Evolutionary conservation across 2,329 filamentous ascomycete species (phyloP).

Genomic region (Aspergillus sp.): DNA sequence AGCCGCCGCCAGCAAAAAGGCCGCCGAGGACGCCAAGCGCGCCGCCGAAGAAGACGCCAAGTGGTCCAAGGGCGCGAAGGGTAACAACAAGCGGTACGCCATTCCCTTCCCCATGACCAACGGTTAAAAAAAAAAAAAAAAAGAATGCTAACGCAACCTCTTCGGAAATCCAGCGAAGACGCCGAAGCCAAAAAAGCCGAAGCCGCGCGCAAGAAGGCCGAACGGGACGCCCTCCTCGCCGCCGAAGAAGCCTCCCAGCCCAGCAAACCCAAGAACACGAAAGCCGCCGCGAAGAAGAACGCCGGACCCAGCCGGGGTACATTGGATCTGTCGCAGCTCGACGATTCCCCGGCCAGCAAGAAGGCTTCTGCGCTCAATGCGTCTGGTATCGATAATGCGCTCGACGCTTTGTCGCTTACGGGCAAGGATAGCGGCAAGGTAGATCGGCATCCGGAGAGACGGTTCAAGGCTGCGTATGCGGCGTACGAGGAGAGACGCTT

Average conservation of each 20-base stretch:
- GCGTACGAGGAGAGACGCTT: constrained; percentile 80
- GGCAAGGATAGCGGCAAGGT: constrained; percentile 65
- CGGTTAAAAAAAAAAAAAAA: too few relatives aligned
- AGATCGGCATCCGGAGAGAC: constrained; percentile 83
- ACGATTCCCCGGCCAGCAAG: constrained; percentile 56
- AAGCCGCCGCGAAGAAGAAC: constrained; percentile 54
- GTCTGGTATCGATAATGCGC: constrained; percentile 86
- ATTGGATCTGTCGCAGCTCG: constrained; percentile 74
- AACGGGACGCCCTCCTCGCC: constrained; percentile 77
- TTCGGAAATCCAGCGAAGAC: constrained; percentile 63
- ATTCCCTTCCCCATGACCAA: background rate
- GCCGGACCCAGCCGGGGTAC: constrained; percentile 13
- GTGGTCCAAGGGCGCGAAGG: constrained; percentile 87
- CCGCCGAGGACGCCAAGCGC: constrained; percentile 66
- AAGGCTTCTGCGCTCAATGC: constrained; percentile 68
- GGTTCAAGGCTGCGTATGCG: constrained; percentile 83
- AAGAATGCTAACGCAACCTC: too few relatives aligned
- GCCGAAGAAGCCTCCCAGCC: constrained; percentile 76
- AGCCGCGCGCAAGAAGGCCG: constrained; percentile 83
- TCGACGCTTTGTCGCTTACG: constrained; percentile 78
- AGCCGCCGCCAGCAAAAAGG: constrained; percentile 76
- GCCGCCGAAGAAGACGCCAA: constrained; percentile 70
- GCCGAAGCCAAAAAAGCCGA: constrained; percentile 83
- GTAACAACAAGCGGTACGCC: constrained; percentile 78
- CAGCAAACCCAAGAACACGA: constrained; percentile 62